Conservation (phyloP, 2,329 filamentous ascomycete genomes). For the Curvularia sp. region DNA sequence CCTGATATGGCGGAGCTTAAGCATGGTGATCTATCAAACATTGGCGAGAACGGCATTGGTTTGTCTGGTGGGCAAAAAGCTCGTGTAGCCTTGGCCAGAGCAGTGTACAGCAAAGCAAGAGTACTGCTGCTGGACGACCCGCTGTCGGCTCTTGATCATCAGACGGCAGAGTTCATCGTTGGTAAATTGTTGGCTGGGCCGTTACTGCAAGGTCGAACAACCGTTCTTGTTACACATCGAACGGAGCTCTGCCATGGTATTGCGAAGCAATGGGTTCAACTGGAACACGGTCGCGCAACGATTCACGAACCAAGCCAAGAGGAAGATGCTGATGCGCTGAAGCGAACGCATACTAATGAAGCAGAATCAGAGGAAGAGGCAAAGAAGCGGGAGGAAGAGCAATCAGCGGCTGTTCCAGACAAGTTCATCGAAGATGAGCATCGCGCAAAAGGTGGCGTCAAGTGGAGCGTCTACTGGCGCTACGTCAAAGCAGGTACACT, state of each 20-base stretch:
- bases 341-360: conserved; percentile 50
- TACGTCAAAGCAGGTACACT: conserved; percentile 84
- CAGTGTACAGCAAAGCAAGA: conserved; percentile 64
- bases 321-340: conserved; percentile 55
- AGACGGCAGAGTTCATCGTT: conserved; percentile 69
- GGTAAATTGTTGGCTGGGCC: conserved; percentile 63
- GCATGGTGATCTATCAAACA: conserved; percentile 67
- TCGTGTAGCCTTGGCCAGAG: conserved; percentile 66
- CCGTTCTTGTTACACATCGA: conserved; percentile 70
- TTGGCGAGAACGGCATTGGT: conserved; percentile 68
- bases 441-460: conserved; percentile 76
- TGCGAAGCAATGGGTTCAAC: conserved; percentile 75
- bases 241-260: conserved; percentile 75
- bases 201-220: conserved; percentile 61
- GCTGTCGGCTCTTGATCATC: conserved; percentile 67
- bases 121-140: conserved; percentile 67
- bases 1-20: conserved; percentile 69
- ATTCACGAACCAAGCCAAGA: conserved; percentile 53
- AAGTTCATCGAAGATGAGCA: conserved; percentile 83
- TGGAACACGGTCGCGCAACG: conserved; percentile 66
- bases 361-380: conserved; percentile 47
- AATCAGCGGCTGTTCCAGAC: conserved; percentile 66
- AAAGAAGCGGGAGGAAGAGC: conserved; percentile 46
- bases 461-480: conserved; percentile 78
- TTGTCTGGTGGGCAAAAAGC: conserved; percentile 68